Base-by-base conservation (phyloP, 1,284 basidiomycete genomes). In the Trametes versicolor region DNA sequence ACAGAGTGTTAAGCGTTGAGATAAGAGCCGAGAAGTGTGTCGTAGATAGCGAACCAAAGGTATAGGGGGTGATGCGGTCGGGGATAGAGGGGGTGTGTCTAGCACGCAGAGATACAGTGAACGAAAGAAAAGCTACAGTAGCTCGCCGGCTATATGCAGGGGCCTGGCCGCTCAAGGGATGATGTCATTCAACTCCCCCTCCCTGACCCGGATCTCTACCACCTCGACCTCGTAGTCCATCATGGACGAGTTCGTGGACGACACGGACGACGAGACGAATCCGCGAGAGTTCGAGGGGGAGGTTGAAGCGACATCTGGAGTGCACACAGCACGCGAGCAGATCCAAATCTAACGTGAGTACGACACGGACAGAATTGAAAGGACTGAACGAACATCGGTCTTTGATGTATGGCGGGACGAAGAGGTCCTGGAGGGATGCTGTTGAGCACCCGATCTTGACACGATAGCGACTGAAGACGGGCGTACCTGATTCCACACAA, bases 351-450 rank as follows among this genome's bases (percentile, higher is more conserved):
- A 39, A 67, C 27, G 69, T 69, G 62, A 72, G 71, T 49, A 69
- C 62, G 63, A 41, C 48, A 60, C 61, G 62, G 61, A 70, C 52
- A 66, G 32, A 62, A 61, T 62, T 43, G 54, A 62, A 63, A 53
- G 62, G 66, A 70, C 69, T 58, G 53, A 64, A 87, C 90, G 78
- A 76, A 93, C 92, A 94, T 87, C 92, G 81, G 75, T 94, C 92
- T 77, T 94, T 94, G 80, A 93, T 92, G 71, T 94, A 94, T 12
- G 92, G 90, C 25, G 92, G 92, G 19, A 94, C 88, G 71, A 94
- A 94, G 21, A 94, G 81, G 71, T 94, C 92, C 91, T 93, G 53
- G 23, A 58, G 3, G 23, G 39, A 39, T 62, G 59, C 41, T 47
- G 37, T 43, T 19, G 6, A 19, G 12, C 36, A 21, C 37, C 15